A percentile compares a stretch with the other conserved stretches of the same genome.
Evolutionary conservation across 495 filamentous ascomycete species (phyloP).

Genomic region (Trichoderma asperelloides): DNA sequence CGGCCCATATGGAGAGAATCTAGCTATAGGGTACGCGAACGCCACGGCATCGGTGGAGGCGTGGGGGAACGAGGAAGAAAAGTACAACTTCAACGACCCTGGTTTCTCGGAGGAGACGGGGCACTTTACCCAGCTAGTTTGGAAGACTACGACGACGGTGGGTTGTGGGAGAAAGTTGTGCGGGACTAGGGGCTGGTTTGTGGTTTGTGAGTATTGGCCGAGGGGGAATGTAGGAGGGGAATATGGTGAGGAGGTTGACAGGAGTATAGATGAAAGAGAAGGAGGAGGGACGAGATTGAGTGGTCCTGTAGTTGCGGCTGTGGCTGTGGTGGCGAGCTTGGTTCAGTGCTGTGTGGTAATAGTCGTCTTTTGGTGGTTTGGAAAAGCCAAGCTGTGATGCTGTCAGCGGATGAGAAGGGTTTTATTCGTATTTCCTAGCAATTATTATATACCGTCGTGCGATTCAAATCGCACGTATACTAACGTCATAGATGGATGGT

Average conservation of each 20-base stretch:
- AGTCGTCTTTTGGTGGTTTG: background rate
- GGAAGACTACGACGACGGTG: conserved; percentile 58
- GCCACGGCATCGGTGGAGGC: conserved; percentile 48
- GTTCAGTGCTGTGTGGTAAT: background rate
- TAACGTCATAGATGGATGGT: no score
- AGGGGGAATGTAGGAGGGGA: conserved; percentile 61
- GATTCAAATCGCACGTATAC: no score
- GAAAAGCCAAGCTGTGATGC: background rate
- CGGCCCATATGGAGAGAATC: conserved; percentile 70
- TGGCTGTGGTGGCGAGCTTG: background rate
- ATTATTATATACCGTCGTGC: no score
- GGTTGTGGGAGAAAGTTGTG: conserved; percentile 62
- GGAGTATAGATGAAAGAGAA: conserved; percentile 18
- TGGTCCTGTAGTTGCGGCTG: background rate
- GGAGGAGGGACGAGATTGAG: background rate
- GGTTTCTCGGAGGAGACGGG: conserved; percentile 59
- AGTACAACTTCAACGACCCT: conserved; percentile 49
- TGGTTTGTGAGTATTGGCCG: conserved; percentile 76
- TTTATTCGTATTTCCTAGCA: no score
- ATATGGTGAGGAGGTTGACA: conserved; percentile 43
- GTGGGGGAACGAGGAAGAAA: conserved; percentile 56
- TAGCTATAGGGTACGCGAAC: conserved; percentile 59
- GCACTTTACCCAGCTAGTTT: conserved; percentile 81
- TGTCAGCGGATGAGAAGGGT: background rate
- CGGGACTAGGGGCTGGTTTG: conserved; percentile 52